Base-by-base conservation (phyloP, 257 asterid genomes). In the Gentiana macrophylla region DNA sequence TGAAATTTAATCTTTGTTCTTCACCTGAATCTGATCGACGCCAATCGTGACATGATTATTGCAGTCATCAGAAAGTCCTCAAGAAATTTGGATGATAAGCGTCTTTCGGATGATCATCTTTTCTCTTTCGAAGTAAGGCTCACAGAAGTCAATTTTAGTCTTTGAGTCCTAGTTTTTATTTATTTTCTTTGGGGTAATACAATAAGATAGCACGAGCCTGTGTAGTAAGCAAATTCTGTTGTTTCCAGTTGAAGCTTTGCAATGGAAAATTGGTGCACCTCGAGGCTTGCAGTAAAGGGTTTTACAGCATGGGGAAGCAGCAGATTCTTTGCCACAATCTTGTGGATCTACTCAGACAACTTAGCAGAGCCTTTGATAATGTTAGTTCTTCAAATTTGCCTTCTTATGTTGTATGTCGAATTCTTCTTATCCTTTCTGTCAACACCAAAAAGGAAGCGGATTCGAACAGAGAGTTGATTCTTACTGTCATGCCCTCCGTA, bases 271-370 rank as follows among this genome's bases (percentile, higher is more conserved):
- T 84, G 76, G 58, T 87, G 52, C 55, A 44, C 2, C 57, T 87
- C 51, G 98, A 91, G 68, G 97, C 86, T 72, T 80, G 82, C 56
- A 71, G 81, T 58, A 91, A 84, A 74, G 98, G 98, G 11, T 91
- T 87, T 62, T 75, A 66, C 61, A 72, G 78, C 75, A 65, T 66
- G 43, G 95, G 97, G 65, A 91, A 87, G 86, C 94, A 79, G 69
- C 86, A 72, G 61, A 68, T 83, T 70, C 84, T 79, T 70, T 83
- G 87, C 68, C 98, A 91, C 82, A 84, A 79, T 71, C 84, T 91
- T 75, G 95, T 87, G 60, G 98, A 87, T 76, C 74, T 91, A 71
- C 67, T 91, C 78, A 78, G 98, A 61, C 96, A 84, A 67, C 89
- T 84, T 58, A 87, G 94, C 72, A 74, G 95, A 79, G 95, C 91